Percentiles rank a stretch among this genome's conserved stretches.
phyloP scores from a whole-genome alignment of 257 asterid species.

The Phtheirospermum japonicum region DNA sequence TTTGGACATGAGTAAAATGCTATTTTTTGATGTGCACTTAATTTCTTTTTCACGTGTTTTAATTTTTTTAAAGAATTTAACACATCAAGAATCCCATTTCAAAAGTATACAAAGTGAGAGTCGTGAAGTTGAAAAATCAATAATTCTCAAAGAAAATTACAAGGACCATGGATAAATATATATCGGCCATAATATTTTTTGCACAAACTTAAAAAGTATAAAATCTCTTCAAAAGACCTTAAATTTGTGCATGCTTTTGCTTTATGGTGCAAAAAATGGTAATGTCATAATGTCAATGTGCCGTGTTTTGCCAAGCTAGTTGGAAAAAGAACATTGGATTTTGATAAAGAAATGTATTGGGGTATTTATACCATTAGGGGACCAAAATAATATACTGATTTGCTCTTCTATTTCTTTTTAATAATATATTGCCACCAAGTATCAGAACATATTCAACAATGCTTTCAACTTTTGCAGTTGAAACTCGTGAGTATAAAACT shows the following conservation, averaged over 20 bases:
- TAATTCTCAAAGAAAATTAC: too few species aligned
- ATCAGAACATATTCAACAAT: slow-evolving; percentile 53
- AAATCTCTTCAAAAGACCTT: neutral
- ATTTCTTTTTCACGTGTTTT: too few species aligned
- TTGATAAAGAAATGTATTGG: slow-evolving; percentile 23
- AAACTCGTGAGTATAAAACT: too few species aligned
- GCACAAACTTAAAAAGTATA: neutral
- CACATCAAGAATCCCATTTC: too few species aligned
- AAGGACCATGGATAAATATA: too few species aligned
- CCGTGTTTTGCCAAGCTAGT: neutral
- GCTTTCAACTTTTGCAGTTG: slow-evolving; percentile 51
- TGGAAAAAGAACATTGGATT: slow-evolving; percentile 24
- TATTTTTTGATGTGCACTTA: too few species aligned
- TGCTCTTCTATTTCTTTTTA: slow-evolving; percentile 22
- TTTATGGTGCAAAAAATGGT: slow-evolving; percentile 34
- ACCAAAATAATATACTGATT: slow-evolving; percentile 38
- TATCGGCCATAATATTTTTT: neutral
- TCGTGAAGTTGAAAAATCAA: too few species aligned
- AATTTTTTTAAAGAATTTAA: too few species aligned
- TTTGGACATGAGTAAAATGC: too few species aligned
- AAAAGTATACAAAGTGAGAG: too few species aligned
- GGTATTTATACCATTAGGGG: too few species aligned
- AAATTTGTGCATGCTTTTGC: slow-evolving; percentile 33
- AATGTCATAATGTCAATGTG: slow-evolving; percentile 22
- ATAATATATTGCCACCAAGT: slow-evolving; percentile 50